A percentile compares a stretch with the other conserved stretches of the same genome.
Conservation (phyloP, 2,329 filamentous ascomycete species). For the Pyrenophora graminea region DNA sequence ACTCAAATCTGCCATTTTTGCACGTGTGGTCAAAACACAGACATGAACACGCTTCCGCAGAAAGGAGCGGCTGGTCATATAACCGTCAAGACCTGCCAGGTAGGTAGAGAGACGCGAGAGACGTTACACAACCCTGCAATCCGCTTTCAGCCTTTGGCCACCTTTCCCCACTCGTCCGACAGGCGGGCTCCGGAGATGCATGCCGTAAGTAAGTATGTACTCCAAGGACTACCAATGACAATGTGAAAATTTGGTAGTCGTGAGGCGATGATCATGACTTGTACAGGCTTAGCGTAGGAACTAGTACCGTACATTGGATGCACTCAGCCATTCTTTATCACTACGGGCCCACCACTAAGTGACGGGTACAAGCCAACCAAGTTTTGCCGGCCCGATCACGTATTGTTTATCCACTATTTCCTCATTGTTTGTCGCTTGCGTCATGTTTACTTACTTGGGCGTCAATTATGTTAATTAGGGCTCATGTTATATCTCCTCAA, state of each 20-base stretch:
- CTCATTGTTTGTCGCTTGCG: background rate
- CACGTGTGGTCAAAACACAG: too few species aligned
- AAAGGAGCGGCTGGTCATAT: background rate
- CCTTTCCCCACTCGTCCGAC: background rate
- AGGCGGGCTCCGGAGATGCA: background rate
- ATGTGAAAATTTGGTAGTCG: background rate
- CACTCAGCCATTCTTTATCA: too few species aligned
- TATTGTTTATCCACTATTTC: background rate
- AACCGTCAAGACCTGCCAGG: too few species aligned
- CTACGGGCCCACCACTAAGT: background rate
- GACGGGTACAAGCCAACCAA: background rate
- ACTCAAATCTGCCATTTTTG: constrained; percentile 13
- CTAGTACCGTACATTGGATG: background rate
- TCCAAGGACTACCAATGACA: too few species aligned
- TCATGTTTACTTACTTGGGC: background rate
- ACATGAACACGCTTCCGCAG: too few species aligned
- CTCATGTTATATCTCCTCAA: too few species aligned
- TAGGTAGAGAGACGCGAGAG: background rate
- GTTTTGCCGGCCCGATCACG: background rate
- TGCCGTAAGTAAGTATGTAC: background rate
- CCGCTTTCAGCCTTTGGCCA: background rate
- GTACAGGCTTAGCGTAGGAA: background rate
- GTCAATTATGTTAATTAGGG: too few species aligned
- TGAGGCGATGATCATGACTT: background rate
- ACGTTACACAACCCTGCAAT: background rate